A percentile compares a stretch with the other conserved stretches of the same genome.
Evolutionary conservation across 176 grass and related monocot species (phyloP).

Genomic region (Paspalum vaginatum): DNA sequence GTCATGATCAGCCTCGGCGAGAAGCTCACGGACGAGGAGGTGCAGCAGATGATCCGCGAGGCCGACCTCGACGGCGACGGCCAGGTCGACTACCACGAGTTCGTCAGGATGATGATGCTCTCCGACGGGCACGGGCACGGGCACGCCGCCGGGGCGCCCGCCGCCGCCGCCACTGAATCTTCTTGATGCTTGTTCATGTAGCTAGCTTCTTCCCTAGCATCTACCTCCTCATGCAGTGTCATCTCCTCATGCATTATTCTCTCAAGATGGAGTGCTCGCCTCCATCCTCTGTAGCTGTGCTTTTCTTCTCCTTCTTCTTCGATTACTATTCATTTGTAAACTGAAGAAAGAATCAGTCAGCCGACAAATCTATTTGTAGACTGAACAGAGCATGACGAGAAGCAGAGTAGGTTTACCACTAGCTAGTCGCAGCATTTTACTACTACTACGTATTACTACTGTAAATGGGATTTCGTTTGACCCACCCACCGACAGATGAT

Average conservation of each 20-base stretch:
- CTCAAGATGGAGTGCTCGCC: neutral
- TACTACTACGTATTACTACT: too few relatives aligned
- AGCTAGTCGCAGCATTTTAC: neutral
- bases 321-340: neutral
- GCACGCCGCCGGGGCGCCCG: neutral
- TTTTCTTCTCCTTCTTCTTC: neutral
- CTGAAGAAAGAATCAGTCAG: neutral
- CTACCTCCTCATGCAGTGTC: neutral
- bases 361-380: neutral
- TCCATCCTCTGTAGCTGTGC: neutral
- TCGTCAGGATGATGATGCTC: constrained; percentile 88
- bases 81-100: constrained; percentile 81
- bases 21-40: constrained; percentile 73
- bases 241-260: neutral
- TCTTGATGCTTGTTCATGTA: too few relatives aligned
- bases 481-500: constrained; percentile 12
- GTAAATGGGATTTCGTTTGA: constrained; percentile 5
- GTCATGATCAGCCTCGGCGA: constrained; percentile 83
- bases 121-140: constrained; percentile 5
- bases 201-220: neutral
- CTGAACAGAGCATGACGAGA: too few relatives aligned
- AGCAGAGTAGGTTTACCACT: neutral
- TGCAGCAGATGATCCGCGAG: constrained; percentile 74
- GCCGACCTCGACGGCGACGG: constrained; percentile 82
- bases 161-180: neutral